Base-by-base conservation (phyloP, 768 basidiomycete species). In the Termitomyces sp. region DNA sequence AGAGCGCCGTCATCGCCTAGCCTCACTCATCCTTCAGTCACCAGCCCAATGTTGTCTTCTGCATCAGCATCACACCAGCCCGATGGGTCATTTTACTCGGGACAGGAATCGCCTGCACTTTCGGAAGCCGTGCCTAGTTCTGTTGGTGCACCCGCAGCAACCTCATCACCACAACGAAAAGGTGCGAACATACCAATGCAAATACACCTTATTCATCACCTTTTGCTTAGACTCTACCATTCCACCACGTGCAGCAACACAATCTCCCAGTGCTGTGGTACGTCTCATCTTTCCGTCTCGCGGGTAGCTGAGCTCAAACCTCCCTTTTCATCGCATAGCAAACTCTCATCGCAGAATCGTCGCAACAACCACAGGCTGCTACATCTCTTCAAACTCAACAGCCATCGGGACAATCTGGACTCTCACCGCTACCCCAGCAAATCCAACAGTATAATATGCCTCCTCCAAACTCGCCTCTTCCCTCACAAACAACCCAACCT, bases 11-110 rank as follows among this genome's bases (percentile, higher is more conserved):
- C 89, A 0, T 92, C 91, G 9, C 90, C 91, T 29, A 93, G 90
- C 67, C 73, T 92, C 54, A 92, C 91, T n/a, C 90, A 92, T 71
- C 86, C 83, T 38, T 92, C 91, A 5, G 77, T 87, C 48, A 87
- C 89, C 56, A 93, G 90, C 61, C 90, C 90, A 0, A 85, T 91
- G 76, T 64, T 92, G 52, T 92, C 90, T 17, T 90, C 82, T 25
- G 87, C 89, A 14, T 83, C 82, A 37, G 81, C 76, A 32, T 84
- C 82, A 50, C 86, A 86, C 56, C 85, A 85, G 51, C 86, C 77
- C 4, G 80, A 82, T 57, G 85, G 82, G 25, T 88, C 90, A 25
- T 82, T 86, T 59, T 87, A 86, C 66, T 88, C 87, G 45, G 82
- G 81, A 11, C 80, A 86, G 67, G 83, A 84, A 60, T 90, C 90